These are phyloP conservation scores for Mycena epipterygia DNA, from an alignment of 768 basidiomycete species.

Conservation along the genomic window DNA sequence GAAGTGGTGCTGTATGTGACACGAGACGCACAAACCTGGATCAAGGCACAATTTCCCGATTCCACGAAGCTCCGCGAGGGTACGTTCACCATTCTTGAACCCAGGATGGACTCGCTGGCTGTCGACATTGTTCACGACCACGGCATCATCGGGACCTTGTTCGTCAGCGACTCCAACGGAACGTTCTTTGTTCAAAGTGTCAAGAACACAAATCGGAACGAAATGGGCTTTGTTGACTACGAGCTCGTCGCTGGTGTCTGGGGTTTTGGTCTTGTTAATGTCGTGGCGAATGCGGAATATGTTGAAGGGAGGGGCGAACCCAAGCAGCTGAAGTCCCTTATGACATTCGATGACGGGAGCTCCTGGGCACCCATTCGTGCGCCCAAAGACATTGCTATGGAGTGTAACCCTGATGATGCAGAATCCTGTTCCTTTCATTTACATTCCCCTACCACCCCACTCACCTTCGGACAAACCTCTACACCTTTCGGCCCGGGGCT, in stretches of 20 bases:
- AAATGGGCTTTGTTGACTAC: conserved; percentile 90
- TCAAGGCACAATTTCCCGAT: conserved; percentile 93
- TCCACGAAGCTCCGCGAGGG: conserved; percentile 88
- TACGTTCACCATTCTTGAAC: conserved; percentile 96
- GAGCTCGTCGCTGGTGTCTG: conserved; percentile 88
- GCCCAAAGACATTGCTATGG: conserved; percentile 66
- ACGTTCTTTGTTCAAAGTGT: conserved; percentile 95
- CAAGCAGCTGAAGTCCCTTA: conserved; percentile 83
- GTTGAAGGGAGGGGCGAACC: conserved; percentile 75
- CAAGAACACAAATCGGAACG: conserved; percentile 93
- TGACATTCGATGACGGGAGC: conserved; percentile 94
- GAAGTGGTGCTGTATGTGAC: conserved; percentile 91
- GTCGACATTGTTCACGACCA: conserved; percentile 90
- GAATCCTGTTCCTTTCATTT: conserved; percentile 87
- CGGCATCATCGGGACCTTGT: conserved; percentile 86
- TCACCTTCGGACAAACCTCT: conserved; percentile 94
- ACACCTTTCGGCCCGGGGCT: conserved; percentile 94
- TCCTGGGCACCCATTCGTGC: conserved; percentile 80
- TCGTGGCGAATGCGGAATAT: conserved; percentile 86
- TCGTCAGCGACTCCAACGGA: conserved; percentile 96
- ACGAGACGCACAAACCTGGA: conserved; percentile 87
- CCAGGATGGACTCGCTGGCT: conserved; percentile 91
- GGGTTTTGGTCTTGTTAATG: conserved; percentile 93
- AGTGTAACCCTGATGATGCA: conserved; percentile 69
- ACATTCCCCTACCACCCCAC: conserved; percentile 92